Conservation (phyloP, 805 yeast genomes). For the Wickerhamiella azyma region DNA sequence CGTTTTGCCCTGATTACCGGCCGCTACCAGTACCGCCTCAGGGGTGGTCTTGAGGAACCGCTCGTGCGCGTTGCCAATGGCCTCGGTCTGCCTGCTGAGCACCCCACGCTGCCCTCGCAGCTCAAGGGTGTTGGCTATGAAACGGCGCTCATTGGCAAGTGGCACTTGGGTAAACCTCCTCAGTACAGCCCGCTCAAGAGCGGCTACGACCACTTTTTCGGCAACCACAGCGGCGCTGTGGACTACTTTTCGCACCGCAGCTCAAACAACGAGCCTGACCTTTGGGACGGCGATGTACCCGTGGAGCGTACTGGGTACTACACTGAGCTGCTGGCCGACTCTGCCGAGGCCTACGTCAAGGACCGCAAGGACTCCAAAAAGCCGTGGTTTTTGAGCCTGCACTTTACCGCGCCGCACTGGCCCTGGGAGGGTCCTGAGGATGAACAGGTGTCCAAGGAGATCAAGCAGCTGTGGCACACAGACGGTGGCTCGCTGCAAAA, state of each 20-base stretch:
- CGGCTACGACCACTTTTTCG: constrained; percentile 19
- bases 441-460: constrained; percentile 33
- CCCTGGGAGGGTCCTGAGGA: constrained; percentile 44
- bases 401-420: constrained; percentile 58
- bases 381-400: constrained; percentile 42
- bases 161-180: constrained; percentile 41
- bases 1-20: constrained; percentile 48
- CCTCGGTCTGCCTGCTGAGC: constrained; percentile 13
- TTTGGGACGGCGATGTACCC: constrained; percentile 16
- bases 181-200: constrained; percentile 22
- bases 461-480: constrained; percentile 33
- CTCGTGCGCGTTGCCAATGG: constrained; percentile 11
- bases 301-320: constrained; percentile 18
- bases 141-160: constrained; percentile 43
- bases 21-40: constrained; percentile 38
- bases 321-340: constrained; percentile 18
- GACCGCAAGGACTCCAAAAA: constrained; percentile 29
- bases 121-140: constrained; percentile 36
- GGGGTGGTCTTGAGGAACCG: constrained; percentile 18
- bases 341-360: constrained; percentile 29
- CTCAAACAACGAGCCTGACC: constrained; percentile 9
- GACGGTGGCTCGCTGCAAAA: constrained; percentile 39
- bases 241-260: constrained; percentile 17
- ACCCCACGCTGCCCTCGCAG: constrained; percentile 32
- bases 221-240: constrained; percentile 17